Percentiles rank a stretch among this genome's conserved stretches.
These are phyloP conservation scores for Huntiella moniliformis DNA, from an alignment of 2,329 filamentous ascomycete genomes.

Conservation along the genomic window DNA sequence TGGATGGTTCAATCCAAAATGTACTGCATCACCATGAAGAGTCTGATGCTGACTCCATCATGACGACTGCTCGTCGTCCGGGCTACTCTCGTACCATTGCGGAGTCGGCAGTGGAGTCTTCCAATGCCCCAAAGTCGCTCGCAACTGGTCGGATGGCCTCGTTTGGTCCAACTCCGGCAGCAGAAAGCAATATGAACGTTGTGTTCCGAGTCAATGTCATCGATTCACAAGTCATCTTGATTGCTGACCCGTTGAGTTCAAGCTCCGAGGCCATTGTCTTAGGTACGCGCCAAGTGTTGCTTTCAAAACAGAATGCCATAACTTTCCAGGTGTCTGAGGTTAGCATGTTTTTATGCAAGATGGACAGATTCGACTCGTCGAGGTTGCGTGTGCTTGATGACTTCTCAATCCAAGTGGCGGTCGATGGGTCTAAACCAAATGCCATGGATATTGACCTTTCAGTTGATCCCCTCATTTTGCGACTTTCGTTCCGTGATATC, in stretches of 20 bases:
- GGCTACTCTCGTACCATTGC: conserved; percentile 12
- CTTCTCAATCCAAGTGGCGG: conserved; percentile 76
- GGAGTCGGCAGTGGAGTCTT: conserved; percentile 14
- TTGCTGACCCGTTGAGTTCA: conserved; percentile 77
- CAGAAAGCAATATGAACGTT: conserved; percentile 40
- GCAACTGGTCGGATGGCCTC: not conserved
- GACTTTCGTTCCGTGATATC: conserved; percentile 85
- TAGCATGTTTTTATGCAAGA: conserved; percentile 95
- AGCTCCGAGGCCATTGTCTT: conserved; percentile 93
- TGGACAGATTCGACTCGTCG: conserved; percentile 91
- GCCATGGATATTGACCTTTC: conserved; percentile 68
- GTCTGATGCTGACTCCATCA: conserved; percentile 39
- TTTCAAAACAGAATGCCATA: conserved; percentile 84
- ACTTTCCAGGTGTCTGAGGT: conserved; percentile 87
- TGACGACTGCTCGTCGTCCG: conserved; percentile 1
- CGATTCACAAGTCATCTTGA: conserved; percentile 88
- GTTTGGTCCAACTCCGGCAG: not conserved
- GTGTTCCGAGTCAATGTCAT: conserved; percentile 88
- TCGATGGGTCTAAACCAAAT: conserved; percentile 49
- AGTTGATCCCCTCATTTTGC: conserved; percentile 75
- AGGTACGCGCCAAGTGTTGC: conserved; percentile 77
- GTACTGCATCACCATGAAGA: conserved; percentile 27
- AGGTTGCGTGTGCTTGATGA: conserved; percentile 87
- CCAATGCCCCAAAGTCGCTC: not conserved
- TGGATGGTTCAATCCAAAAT: conserved; percentile 35